A percentile compares a stretch with the other conserved stretches of the same genome.
These are phyloP conservation scores for Guadua angustifolia DNA, from an alignment of 176 grass and related monocot species.

Conservation along the genomic window DNA sequence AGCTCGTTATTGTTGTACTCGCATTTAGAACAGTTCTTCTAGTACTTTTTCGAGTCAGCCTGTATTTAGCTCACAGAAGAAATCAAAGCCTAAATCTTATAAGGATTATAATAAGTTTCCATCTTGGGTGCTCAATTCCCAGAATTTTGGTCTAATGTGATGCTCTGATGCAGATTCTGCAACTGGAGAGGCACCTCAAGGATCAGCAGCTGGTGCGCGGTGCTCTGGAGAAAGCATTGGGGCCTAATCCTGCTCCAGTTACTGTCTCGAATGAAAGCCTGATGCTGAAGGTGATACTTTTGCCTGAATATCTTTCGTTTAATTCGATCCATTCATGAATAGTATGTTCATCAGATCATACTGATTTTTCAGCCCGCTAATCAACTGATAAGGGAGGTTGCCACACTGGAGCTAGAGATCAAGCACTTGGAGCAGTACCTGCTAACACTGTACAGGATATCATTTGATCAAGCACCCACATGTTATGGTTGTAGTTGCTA, in stretches of 20 bases:
- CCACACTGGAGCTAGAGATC: conserved; percentile 85
- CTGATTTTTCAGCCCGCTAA: conserved; percentile 65
- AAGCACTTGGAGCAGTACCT: conserved; percentile 94
- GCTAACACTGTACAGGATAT: conserved; percentile 77
- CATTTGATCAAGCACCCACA: conserved; percentile 60
- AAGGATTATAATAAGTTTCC: neutral
- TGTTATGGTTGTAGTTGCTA: conserved; percentile 30
- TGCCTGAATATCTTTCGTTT: neutral
- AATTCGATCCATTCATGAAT: conserved; percentile 7
- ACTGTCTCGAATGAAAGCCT: conserved; percentile 53
- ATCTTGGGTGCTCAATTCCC: neutral
- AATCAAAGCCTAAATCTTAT: neutral
- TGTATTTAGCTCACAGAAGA: neutral
- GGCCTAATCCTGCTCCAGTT: conserved; percentile 54
- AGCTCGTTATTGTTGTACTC: neutral
- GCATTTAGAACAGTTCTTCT: neutral
- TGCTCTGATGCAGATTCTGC: conserved; percentile 65
- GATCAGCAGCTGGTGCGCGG: conserved; percentile 76
- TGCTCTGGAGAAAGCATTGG: conserved; percentile 81
- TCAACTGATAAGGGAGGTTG: conserved; percentile 87
- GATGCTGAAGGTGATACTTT: conserved; percentile 66
- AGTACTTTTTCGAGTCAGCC: neutral
- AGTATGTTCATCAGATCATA: conserved; percentile 20
- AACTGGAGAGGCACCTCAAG: conserved; percentile 73
- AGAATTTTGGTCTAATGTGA: neutral